Conservation (phyloP, 768 basidiomycete genomes). For the Phanerochaete sordida region DNA sequence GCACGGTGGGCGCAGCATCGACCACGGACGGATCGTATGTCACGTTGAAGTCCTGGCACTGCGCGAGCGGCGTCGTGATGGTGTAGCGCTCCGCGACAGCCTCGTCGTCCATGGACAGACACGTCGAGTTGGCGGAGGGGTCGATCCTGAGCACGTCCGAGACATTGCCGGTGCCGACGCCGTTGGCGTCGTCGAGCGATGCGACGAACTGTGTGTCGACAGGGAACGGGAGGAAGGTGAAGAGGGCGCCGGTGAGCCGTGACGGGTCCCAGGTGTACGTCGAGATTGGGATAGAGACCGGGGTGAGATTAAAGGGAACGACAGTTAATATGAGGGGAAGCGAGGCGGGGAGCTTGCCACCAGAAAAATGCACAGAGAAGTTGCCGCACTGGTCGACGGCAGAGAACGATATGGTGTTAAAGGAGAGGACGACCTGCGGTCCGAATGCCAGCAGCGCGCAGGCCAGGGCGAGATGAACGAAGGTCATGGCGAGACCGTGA, state of each 20-base stretch:
- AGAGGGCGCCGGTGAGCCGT: constrained; percentile 37
- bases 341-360: constrained; percentile 31
- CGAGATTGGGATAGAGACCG: constrained; percentile 45
- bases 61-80: constrained; percentile 31
- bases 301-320: constrained; percentile 50
- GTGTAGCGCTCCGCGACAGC: constrained; percentile 27
- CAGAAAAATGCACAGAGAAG: constrained; percentile 42
- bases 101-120: constrained; percentile 27
- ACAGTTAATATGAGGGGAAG: constrained; percentile 46
- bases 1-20: constrained; percentile 36
- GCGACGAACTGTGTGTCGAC: constrained; percentile 51
- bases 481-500: constrained; percentile 17
- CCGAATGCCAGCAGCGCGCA: constrained; percentile 18
- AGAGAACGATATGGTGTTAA: constrained; percentile 32
- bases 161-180: constrained; percentile 35
- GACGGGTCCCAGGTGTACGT: constrained; percentile 31
- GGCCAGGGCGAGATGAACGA: constrained; percentile 15
- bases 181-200: constrained; percentile 46
- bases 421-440: constrained; percentile 27
- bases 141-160: constrained; percentile 48
- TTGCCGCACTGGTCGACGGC: constrained; percentile 50
- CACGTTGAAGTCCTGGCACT: constrained; percentile 50
- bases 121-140: constrained; percentile 39
- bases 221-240: constrained; percentile 50
- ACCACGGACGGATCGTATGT: constrained; percentile 34